Evolutionary conservation across 176 grass and related monocot species (phyloP).

Genomic region (Puya raimondii): DNA sequence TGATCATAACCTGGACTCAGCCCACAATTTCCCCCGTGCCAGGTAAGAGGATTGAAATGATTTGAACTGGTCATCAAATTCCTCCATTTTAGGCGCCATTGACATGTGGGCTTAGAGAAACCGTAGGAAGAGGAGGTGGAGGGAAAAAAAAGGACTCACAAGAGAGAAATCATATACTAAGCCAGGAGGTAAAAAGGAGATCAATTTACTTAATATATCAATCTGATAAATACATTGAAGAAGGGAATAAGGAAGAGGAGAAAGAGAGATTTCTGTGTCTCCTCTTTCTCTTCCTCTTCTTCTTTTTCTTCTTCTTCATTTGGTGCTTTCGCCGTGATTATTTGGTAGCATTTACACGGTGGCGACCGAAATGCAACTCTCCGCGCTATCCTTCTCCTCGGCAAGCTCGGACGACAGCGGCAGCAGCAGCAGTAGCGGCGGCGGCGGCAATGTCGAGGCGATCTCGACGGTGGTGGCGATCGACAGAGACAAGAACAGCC

Average conservation of each 20-base stretch:
- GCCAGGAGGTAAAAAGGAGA: neutral
- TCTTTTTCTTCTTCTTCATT: neutral
- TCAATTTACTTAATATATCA: too few relatives aligned
- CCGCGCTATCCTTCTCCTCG: conserved; percentile 24
- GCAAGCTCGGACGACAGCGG: conserved; percentile 18
- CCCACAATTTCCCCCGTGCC: too few relatives aligned
- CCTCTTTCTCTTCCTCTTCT: conserved; percentile 2
- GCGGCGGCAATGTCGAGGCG: conserved; percentile 11
- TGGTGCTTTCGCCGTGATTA: neutral
- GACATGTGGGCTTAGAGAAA: conserved; percentile 12
- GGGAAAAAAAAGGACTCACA: conserved; percentile 6
- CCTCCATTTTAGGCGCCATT: conserved; percentile 8
- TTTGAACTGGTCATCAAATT: conserved; percentile 18
- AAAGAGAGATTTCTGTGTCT: conserved; percentile 24
- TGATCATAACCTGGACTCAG: too few relatives aligned
- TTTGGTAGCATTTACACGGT: conserved; percentile 2
- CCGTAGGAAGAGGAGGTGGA: conserved; percentile 20
- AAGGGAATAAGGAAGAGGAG: conserved; percentile 9
- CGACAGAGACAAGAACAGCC: conserved; percentile 78
- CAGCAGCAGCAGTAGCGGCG: too few relatives aligned
- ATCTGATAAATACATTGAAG: neutral
- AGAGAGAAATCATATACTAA: neutral
- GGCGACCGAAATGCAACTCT: conserved; percentile 32
- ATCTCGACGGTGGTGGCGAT: conserved; percentile 44
- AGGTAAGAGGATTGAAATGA: neutral